Conservation (phyloP, 768 basidiomycete genomes). For the Boletus subparvulus region DNA sequence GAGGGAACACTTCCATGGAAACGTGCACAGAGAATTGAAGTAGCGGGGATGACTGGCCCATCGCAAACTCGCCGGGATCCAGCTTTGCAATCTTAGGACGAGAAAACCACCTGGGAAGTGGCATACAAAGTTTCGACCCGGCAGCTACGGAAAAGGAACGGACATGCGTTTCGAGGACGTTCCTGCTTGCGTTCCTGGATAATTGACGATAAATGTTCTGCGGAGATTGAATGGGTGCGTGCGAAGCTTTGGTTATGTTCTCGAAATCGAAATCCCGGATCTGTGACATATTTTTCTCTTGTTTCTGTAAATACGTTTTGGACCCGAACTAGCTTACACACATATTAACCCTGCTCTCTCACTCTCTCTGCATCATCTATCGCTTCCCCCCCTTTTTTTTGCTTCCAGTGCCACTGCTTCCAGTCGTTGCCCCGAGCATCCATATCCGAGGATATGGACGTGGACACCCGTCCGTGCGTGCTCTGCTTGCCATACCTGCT, state of each 20-base stretch:
- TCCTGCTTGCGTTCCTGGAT: constrained; percentile 35
- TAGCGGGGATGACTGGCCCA: background rate
- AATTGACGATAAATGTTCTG: constrained; percentile 29
- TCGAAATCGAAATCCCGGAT: constrained; percentile 41
- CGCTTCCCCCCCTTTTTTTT: constrained; percentile 7
- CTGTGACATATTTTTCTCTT: constrained; percentile 42
- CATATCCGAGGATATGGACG: constrained; percentile 22
- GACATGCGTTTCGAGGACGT: constrained; percentile 28
- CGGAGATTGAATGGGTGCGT: constrained; percentile 36
- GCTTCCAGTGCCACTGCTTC: constrained; percentile 2
- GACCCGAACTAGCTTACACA: constrained; percentile 36
- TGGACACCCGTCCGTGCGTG: constrained; percentile 19
- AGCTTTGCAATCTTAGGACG: background rate
- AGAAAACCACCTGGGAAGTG: constrained; percentile 10
- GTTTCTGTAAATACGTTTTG: constrained; percentile 41
- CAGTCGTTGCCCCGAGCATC: constrained; percentile 1
- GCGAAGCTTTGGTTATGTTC: constrained; percentile 39
- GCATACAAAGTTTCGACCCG: constrained; percentile 18
- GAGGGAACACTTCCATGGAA: constrained; percentile 24
- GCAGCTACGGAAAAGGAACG: constrained; percentile 22
- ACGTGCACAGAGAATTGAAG: constrained; percentile 3
- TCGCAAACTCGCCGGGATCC: background rate
- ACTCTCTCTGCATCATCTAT: constrained; percentile 14
- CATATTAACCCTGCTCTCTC: constrained; percentile 33
- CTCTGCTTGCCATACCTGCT: background rate